Evolutionary conservation across 805 yeast species (phyloP), one percentile per base, ranked within the genome.

Genomic region (Debaryomyces tyrocola): DNA sequence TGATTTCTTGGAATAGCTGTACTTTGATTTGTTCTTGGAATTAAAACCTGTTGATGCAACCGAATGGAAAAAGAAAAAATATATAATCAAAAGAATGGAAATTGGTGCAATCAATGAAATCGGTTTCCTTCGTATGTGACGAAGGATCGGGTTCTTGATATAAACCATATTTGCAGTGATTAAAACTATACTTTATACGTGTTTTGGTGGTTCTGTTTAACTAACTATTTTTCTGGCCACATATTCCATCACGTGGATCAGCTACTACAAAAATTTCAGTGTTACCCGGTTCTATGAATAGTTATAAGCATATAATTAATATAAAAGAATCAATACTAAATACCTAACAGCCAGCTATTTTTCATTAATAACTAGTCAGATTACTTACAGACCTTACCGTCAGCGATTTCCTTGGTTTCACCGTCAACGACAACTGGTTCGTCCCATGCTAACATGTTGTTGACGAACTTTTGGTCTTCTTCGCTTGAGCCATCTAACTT

Each of bases 361-460:
- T 28, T 12, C 12, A 4, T 10, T 28, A 2, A 28, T 28, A 10
- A 12, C 33, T 12, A 27, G 20, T 28, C 12, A 12, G 58, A 56
- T 75, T 85, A 91, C 83, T 92, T 92, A 78, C 90, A 85, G 59
- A 92, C 97, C 82, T 92, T 91, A 78, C 99, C 99, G 73, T 92
- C 99, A 57, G 86, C 96, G 62, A 92, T 87, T 78, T 88, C 96
- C 69, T 78, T 85, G 67, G 77, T 67, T 75, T 82, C 86, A 67
- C 96, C 97, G 67, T 85, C 75, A 66, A 85, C 78, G 47, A 70
- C 70, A 58, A 90, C 82, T 58, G 98, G 98, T 79, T 90, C 83
- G 73, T 92, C 99, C 98, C 98, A 92, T 60, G 97, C 96, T 85
- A 96, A 89, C 85, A 90, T 79, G 83, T 90, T 88, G 74, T 87